Percentiles rank a stretch among this genome's conserved stretches.
Conservation (phyloP, 306 rosid genomes). For the Corylus heterophylla region DNA sequence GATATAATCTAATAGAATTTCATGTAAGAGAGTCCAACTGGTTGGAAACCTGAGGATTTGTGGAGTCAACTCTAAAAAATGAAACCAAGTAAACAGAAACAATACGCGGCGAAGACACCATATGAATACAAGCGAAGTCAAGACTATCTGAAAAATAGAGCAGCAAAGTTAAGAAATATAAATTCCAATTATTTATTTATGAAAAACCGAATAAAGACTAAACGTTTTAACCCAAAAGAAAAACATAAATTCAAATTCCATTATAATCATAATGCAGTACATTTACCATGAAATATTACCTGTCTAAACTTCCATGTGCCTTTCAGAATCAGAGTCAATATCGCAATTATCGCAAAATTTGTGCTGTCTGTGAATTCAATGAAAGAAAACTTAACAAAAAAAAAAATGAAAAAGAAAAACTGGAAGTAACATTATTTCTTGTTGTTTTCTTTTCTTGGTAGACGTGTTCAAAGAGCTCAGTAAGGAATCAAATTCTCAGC, state of each 20-base stretch:
- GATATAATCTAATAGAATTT: not conserved
- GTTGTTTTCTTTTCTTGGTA: not conserved
- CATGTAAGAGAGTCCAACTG: not conserved
- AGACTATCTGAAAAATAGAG: slow-evolving; percentile 55
- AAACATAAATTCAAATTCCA: not conserved
- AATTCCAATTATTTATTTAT: not conserved
- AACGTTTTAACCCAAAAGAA: not conserved
- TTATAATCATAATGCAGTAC: no score
- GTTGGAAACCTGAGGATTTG: not conserved
- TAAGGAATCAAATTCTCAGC: not conserved
- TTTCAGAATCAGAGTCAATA: slow-evolving; percentile 69
- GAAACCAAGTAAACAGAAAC: slow-evolving; percentile 49
- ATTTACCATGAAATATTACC: slow-evolving; percentile 38
- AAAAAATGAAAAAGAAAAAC: not conserved
- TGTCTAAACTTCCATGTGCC: slow-evolving; percentile 85
- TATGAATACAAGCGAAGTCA: slow-evolving; percentile 71
- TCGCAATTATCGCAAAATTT: slow-evolving; percentile 75
- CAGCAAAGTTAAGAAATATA: not conserved
- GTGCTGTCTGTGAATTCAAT: slow-evolving; percentile 63
- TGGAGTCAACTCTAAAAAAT: not conserved
- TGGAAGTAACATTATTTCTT: not conserved
- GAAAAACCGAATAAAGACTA: not conserved
- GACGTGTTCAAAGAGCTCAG: not conserved
- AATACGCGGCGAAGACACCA: slow-evolving; percentile 87
- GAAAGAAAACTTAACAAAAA: not conserved